Evolutionary conservation across 2,329 filamentous ascomycete genomes (phyloP), one percentile per base, ranked within the genome.

Genomic region (Cladosporium sp.): DNA sequence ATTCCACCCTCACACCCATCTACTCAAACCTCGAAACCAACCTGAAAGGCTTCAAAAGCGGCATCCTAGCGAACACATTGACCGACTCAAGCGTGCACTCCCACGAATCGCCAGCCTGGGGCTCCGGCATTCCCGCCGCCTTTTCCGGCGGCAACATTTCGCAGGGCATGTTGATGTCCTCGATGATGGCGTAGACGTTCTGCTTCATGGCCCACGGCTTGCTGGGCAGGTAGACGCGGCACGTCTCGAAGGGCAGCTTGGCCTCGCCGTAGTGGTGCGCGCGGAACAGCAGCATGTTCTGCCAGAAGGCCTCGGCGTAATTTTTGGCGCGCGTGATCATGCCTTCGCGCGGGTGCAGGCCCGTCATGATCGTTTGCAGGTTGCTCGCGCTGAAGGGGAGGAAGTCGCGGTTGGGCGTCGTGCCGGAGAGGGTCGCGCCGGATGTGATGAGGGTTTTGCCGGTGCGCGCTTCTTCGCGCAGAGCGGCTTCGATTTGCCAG

Each of bases 401-500:
- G 50, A 63, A 60, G 15, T 50, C 55, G 8, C 60, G 55, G 41
- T 57, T 50, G 41, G 64, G 62, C 29, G 51, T 6, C 49, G 13
- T 18, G 13, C 37, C 37, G 7, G 47, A 43, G 11, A 37, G 34
- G 6, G 54, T 32, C 18, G 50, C 17, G 3, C 58, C 51, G 5
- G 58, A 57, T 22, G 61, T 62, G 42, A 72, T 58, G 19, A 79
- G 67, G n/a, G 61, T 69, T 17, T 65, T 63, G 12, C 73, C 73
- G 4, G 71, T 69, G 24, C 66, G 59, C 9, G 75, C 71, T 64
- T 84, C 81, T 54, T 78, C 73, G 9, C 78, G 77, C 36, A 85
- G 58, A 1, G 79, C 80, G 6, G 80, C 77, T 68, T 84, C 80
- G 41, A 84, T 82, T 57, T 85, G 82, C 73, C 82, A 85, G 61